These are phyloP conservation scores for Microsporum ferrugineum DNA, from an alignment of 2,329 filamentous ascomycete species.

Conservation along the genomic window DNA sequence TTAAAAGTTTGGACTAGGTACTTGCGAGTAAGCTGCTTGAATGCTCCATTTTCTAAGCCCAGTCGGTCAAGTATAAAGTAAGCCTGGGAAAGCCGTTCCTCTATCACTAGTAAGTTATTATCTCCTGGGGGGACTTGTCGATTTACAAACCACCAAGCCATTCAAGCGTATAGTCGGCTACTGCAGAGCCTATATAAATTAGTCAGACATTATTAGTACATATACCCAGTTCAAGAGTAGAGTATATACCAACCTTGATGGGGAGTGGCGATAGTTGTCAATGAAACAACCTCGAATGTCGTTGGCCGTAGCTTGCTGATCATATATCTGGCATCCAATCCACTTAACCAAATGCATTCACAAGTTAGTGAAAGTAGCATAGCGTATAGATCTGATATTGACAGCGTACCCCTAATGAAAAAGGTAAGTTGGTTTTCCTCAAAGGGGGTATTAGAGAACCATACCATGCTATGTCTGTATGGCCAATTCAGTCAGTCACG, in stretches of 20 bases:
- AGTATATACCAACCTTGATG: slow-evolving; percentile 38
- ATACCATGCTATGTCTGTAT: slow-evolving; percentile 39
- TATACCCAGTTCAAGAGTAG: background rate
- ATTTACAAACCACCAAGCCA: slow-evolving; percentile 41
- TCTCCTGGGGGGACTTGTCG: background rate
- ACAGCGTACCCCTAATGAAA: background rate
- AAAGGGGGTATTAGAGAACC: slow-evolving; percentile 5
- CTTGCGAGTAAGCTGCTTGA: slow-evolving; percentile 48
- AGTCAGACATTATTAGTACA: background rate
- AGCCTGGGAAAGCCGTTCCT: slow-evolving; percentile 41
- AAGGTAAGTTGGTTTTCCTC: background rate
- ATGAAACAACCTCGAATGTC: slow-evolving; percentile 63
- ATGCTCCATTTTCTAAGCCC: slow-evolving; percentile 48
- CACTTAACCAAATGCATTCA: slow-evolving; percentile 29
- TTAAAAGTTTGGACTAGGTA: slow-evolving; percentile 52
- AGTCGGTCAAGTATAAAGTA: slow-evolving; percentile 46
- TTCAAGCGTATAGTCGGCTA: slow-evolving; percentile 51
- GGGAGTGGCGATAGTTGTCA: slow-evolving; percentile 53
- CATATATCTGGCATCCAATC: slow-evolving; percentile 54
- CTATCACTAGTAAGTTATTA: slow-evolving; percentile 15
- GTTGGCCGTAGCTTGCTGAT: slow-evolving; percentile 47
- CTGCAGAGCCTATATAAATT: slow-evolving; percentile 39
- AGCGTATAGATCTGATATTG: background rate
- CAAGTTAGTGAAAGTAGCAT: background rate
- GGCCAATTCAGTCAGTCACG: background rate